Evolutionary conservation across 352 stramenopile species (phyloP), one percentile per base, ranked within the genome.

Genomic region (Phytophthora podocarpi): DNA sequence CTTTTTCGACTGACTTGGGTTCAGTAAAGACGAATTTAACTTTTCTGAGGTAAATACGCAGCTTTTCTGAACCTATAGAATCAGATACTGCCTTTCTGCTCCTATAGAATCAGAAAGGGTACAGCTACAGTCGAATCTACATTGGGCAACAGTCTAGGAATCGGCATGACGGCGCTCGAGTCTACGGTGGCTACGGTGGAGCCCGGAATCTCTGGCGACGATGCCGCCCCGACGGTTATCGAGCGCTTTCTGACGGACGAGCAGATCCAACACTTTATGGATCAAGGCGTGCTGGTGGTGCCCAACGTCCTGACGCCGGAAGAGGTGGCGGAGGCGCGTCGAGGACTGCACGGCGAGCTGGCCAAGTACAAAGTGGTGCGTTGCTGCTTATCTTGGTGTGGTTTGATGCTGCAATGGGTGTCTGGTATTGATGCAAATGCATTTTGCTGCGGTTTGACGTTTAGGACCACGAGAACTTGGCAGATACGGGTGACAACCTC

Each of bases 201-300:
- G 11, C 26, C 42, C 1, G 40, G 21, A 37, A 55, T 73, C 18
- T 65, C 54, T 13, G 64, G 63, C 3, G 70, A 68, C 4, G 58
- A 49, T 1, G 15, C 10, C 7, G 47, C 18, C 15, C 37, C 46
- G n/a, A 64, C 7, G 9, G 45, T 74, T n/a, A 57, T 64, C 5
- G 32, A 71, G 39, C 62, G 69, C 6, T 64, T 74, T 11, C 55
- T 93, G 32, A 79, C 77, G 4, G 72, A 76, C n/a, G 61, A 63
- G 15, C 80, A 95, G 67, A 70, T 93, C 28, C 66, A 78, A 5
- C 36, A 78, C 37, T 97, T 97, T 54, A 49, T 80, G 26, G 53
- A 72, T 7, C 64, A 77, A 23, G 89, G 87, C 26, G 80, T 95
- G 34, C 41, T 97, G 12, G 84, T 96, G 8, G 77, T 96, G 9